Conservation (phyloP, 2,329 filamentous ascomycete genomes). For the Mycosphaerella arachidis region DNA sequence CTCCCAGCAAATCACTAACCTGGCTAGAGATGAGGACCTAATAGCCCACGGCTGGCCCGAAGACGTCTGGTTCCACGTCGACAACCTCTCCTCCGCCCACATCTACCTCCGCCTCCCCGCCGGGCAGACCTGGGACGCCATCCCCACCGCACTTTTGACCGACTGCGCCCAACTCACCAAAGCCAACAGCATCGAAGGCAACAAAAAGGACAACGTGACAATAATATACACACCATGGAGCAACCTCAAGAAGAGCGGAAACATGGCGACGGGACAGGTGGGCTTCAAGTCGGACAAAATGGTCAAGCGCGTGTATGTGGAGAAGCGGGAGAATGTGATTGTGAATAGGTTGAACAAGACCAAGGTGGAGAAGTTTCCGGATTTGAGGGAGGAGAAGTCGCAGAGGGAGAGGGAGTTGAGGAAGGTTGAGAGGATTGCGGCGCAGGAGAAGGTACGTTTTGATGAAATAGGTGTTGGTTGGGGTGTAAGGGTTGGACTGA, state of each 20-base stretch:
- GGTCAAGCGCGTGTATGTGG: constrained; percentile 77
- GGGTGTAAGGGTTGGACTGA: not conserved
- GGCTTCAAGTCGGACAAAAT: constrained; percentile 85
- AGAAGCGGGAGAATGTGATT: constrained; percentile 78
- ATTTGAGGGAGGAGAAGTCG: constrained; percentile 77
- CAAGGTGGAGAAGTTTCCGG: constrained; percentile 79
- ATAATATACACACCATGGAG: constrained; percentile 97
- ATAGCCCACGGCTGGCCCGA: constrained; percentile 93
- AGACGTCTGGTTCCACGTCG: constrained; percentile 98
- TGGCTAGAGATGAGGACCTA: constrained; percentile 76
- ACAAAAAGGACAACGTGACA: constrained; percentile 97
- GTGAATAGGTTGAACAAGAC: constrained; percentile 99
- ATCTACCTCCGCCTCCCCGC: constrained; percentile 82
- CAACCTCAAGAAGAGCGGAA: constrained; percentile 90
- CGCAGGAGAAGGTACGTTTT: constrained; percentile 56
- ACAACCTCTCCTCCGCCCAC: constrained; percentile 94
- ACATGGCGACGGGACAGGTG: constrained; percentile 93
- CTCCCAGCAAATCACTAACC: constrained; percentile 26
- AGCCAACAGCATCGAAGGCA: constrained; percentile 97
- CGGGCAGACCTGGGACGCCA: constrained; percentile 76
- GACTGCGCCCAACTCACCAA: constrained; percentile 98
- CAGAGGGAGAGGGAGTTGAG: constrained; percentile 67
- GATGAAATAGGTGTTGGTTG: not conserved
- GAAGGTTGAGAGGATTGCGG: constrained; percentile 62
- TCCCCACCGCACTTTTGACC: constrained; percentile 67